Base-by-base conservation (phyloP, 2,329 filamentous ascomycete genomes). In the Colletotrichum paranaense region DNA sequence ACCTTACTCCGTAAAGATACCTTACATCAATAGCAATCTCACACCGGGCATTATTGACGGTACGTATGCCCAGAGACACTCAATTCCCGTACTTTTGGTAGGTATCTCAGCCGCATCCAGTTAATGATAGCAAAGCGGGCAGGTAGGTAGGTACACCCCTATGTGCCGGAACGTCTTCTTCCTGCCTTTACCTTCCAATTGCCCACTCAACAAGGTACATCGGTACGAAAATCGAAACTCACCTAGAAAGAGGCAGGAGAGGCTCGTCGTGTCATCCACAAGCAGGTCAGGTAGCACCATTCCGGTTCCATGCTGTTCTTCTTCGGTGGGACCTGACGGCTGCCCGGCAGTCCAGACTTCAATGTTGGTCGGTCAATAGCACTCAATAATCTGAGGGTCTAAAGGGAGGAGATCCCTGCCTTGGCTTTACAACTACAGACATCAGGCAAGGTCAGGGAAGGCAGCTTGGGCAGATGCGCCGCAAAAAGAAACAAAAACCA, bases 221-320 rank as follows among this genome's bases (percentile, higher is more conserved):
- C 5, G 52, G 24, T 52, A 19, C 30, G 28, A 24, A 19, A 53
- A 16, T 22, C 38, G 22, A 53, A 16, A 22, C 38, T 32, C 9
- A 22, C 24, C 11, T 22, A 49, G 8, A 49, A 49, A 22, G 19
- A 49, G 19, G 42, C 42, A 22, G 42, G 8, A 49, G 42, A 49
- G 24, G 42, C 52, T 38, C 56, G 52, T 68, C 35, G 42, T 59
- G 55, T 67, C 55, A 60, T 66, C 62, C 62, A 59, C 62, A 2
- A 30, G 46, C 28, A 46, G 62, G 58, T 59, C 28, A 55, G 68
- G 58, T 58, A 59, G 57, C 69, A 62, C 53, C 67, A 16, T 42
- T 42, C 38, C 38, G 16, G 14, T 42, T 42, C 38, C 58, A 53
- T 35, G 52, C 24, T 42, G 52, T 63, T 68, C 58, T 63, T 58